These are phyloP conservation scores for Mortierella sp. DNA, from an alignment of 371 early-diverging fungal genomes.

Conservation along the genomic window DNA sequence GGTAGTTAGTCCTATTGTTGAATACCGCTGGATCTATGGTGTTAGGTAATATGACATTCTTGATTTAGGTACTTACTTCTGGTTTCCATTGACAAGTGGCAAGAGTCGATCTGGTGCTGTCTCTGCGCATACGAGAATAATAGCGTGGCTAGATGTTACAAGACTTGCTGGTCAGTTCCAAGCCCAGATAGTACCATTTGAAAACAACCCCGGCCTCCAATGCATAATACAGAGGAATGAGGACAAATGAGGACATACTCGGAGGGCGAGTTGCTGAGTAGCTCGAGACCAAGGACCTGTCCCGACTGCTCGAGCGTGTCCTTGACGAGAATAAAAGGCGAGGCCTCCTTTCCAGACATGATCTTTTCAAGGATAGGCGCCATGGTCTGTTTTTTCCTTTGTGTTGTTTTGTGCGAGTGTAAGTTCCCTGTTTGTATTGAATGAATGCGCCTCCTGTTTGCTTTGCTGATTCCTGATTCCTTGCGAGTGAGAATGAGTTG, in stretches of 20 bases:
- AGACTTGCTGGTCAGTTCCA: not conserved
- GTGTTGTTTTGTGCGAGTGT: too few species aligned
- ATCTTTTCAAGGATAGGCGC: slow-evolving; percentile 50
- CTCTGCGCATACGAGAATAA: slow-evolving; percentile 50
- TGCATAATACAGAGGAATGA: not conserved
- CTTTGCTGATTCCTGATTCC: not conserved
- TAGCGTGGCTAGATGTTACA: slow-evolving; percentile 24
- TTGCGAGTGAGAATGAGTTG: not conserved
- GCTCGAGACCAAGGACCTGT: slow-evolving; percentile 40
- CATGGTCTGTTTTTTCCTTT: slow-evolving; percentile 17
- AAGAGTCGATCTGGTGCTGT: slow-evolving; percentile 38
- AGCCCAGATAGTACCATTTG: not conserved
- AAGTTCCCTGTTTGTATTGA: not conserved
- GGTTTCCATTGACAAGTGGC: slow-evolving; percentile 26
- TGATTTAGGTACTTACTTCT: slow-evolving; percentile 7
- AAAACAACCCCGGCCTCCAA: not conserved
- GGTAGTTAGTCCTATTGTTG: not conserved
- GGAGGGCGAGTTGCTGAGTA: slow-evolving; percentile 33
- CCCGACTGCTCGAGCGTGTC: slow-evolving; percentile 56
- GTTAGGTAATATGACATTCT: too few species aligned
- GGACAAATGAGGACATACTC: slow-evolving; percentile 31
- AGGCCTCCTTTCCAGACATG: slow-evolving; percentile 42
- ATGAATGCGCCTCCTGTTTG: not conserved
- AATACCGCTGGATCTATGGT: not conserved
- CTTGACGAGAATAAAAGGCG: slow-evolving; percentile 54